A percentile compares a stretch with the other conserved stretches of the same genome.
Conservation (phyloP, 306 rosid genomes). For the Dryas alaskensis region DNA sequence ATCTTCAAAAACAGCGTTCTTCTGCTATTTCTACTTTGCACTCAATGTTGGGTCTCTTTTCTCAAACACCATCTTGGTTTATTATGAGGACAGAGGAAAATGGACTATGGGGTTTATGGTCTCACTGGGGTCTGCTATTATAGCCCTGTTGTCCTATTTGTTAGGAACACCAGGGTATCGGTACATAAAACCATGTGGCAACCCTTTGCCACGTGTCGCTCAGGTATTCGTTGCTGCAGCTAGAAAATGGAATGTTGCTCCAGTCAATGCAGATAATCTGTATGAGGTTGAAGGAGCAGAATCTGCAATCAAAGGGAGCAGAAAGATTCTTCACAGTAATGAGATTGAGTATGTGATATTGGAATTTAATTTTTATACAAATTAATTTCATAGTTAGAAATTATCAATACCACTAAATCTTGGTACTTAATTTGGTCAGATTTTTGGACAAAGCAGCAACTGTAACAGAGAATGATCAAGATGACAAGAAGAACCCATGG, state of each 20-base stretch:
- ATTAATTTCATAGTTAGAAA: no score
- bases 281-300: slow-evolving; percentile 41
- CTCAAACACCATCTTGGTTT: slow-evolving; percentile 65
- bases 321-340: slow-evolving; percentile 50
- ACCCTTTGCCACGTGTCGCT: slow-evolving; percentile 59
- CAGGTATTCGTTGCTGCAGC: slow-evolving; percentile 65
- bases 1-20: slow-evolving; percentile 49
- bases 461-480: slow-evolving; percentile 21
- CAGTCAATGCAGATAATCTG: slow-evolving; percentile 34
- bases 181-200: slow-evolving; percentile 56
- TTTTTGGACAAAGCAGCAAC: slow-evolving; percentile 43
- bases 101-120: slow-evolving; percentile 59
- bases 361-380: background rate
- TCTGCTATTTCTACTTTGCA: slow-evolving; percentile 57
- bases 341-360: slow-evolving; percentile 50
- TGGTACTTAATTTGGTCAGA: slow-evolving; percentile 10
- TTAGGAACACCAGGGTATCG: slow-evolving; percentile 48
- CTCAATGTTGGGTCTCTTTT: slow-evolving; percentile 61
- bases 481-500: slow-evolving; percentile 40
- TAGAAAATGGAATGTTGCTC: slow-evolving; percentile 37
- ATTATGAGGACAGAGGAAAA: slow-evolving; percentile 51
- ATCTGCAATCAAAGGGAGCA: slow-evolving; percentile 45
- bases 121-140: slow-evolving; percentile 50
- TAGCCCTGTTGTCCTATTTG: slow-evolving; percentile 41
- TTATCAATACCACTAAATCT: no score